Base-by-base conservation (phyloP, 768 basidiomycete genomes). In the Mycena chlorophos region DNA sequence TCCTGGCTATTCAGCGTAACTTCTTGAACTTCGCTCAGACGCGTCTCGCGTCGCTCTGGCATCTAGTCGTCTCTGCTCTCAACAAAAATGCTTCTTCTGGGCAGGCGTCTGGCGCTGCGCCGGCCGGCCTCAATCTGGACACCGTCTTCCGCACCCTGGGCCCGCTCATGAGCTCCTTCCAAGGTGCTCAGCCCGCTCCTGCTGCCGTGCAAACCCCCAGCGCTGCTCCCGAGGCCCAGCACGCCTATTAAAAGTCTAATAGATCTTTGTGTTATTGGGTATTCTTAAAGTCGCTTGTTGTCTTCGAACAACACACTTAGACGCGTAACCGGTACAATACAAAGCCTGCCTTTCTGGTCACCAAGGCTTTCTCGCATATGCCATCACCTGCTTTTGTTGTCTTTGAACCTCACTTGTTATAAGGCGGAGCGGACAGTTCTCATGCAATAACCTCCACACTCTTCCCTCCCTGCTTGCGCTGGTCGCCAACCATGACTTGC, bases 1-100 rank as follows among this genome's bases (percentile, higher is more conserved):
- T 90, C 59, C 67, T 73, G 29, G 73, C 81, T 3, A 76, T 82
- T 3, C 85, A 86, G 57, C 65, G 64, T 58, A 86, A 84, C 59
- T 66, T 74, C 27, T 47, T 88, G 20, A 63, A 71, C n/a, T 89
- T 87, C 65, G 55, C 81, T 54, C 81, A 84, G 66, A 62, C 77
- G 12, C 83, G 80, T 60, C 52, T 86, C 49, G 51, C 72, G 14
- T 70, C 71, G 20, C 61, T 86, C 47, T 78, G 82, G 74, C 78
- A 84, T 51, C 59, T 78, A 28, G 52, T 81, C 48, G 74, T 70
- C 72, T 71, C 68, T 42, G 50, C 75, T 30, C 57, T 81, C 52
- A 83, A 77, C 65, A 79, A 79, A 54, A 65, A 69, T 6, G 58
- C 70, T 22, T 58, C 68, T 3, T 51, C 66, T 8, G 55, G 57